Percentiles rank a stretch among this genome's conserved stretches.
These are phyloP conservation scores for Pseudopyrenochaeta lycopersici DNA, from an alignment of 2,329 filamentous ascomycete species.

Conservation along the genomic window DNA sequence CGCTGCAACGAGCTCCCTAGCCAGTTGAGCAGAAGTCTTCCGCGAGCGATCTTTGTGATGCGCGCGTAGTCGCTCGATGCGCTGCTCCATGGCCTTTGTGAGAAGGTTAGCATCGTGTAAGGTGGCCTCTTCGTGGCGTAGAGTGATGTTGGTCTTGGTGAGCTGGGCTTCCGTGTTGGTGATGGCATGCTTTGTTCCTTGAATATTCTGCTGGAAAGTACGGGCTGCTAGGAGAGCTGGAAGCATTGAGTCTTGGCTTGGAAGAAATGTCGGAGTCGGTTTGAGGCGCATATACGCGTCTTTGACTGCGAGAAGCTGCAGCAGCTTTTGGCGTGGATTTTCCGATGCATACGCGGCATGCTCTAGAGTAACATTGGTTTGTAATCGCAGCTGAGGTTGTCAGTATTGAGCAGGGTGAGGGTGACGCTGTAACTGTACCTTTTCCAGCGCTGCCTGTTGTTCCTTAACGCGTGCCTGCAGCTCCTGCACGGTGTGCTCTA, in stretches of 20 bases:
- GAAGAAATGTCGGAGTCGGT: constrained; percentile 70
- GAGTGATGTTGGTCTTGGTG: constrained; percentile 45
- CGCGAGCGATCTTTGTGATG: constrained; percentile 66
- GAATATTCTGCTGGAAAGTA: constrained; percentile 69
- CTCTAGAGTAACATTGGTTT: constrained; percentile 27
- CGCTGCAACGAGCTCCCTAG: constrained; percentile 68
- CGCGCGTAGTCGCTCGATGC: constrained; percentile 68
- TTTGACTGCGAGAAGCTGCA: constrained; percentile 64
- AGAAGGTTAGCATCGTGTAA: constrained; percentile 60
- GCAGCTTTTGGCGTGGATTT: constrained; percentile 46
- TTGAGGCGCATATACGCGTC: constrained; percentile 72
- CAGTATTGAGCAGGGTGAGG: not conserved
- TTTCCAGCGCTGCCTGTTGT: constrained; percentile 58
- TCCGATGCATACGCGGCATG: constrained; percentile 43
- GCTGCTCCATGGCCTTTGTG: constrained; percentile 58
- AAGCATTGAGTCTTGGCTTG: constrained; percentile 71
- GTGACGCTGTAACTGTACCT: constrained; percentile 43
- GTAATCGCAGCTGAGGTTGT: constrained; percentile 52
- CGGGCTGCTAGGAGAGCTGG: constrained; percentile 77
- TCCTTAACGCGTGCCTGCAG: constrained; percentile 65
- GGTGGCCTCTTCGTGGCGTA: constrained; percentile 57
- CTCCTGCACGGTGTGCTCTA: constrained; percentile 74
- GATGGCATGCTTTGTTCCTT: constrained; percentile 70
- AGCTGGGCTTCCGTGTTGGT: constrained; percentile 53
- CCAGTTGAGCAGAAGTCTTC: constrained; percentile 68